phyloP scores from a whole-genome alignment of 129 eudicot genomes.

The Lactuca saligna region DNA sequence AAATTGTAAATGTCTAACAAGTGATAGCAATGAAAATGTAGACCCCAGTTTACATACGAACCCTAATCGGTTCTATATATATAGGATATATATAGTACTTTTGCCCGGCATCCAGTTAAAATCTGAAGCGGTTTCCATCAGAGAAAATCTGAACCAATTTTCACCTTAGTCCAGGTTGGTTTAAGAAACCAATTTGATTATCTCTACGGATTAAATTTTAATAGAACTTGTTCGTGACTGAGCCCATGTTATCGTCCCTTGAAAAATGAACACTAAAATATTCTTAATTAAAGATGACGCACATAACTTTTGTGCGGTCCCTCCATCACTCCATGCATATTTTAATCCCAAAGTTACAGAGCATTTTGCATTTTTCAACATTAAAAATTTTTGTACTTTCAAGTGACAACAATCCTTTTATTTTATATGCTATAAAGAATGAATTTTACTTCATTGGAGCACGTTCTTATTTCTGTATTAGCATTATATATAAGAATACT shows the following conservation, averaged over 20 bases:
- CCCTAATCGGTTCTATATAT: no score
- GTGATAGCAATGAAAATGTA: no score
- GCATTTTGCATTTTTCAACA: constrained; percentile 1
- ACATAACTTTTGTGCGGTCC: constrained; percentile 5
- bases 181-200: no score
- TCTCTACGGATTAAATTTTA: no score
- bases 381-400: background rate
- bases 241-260: background rate
- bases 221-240: no score
- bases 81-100: no score
- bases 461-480: constrained; percentile 17
- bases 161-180: no score
- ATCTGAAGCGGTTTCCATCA: no score
- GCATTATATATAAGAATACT: constrained; percentile 28
- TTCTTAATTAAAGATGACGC: background rate
- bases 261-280: background rate
- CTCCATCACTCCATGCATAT: constrained; percentile 3
- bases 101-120: no score
- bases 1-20: no score
- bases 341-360: background rate
- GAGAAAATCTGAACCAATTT: no score
- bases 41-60: no score
- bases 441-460: constrained; percentile 10
- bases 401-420: background rate
- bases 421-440: background rate